Conservation (phyloP, 163 green algal genomes). For the Scenedesmus sp. region DNA sequence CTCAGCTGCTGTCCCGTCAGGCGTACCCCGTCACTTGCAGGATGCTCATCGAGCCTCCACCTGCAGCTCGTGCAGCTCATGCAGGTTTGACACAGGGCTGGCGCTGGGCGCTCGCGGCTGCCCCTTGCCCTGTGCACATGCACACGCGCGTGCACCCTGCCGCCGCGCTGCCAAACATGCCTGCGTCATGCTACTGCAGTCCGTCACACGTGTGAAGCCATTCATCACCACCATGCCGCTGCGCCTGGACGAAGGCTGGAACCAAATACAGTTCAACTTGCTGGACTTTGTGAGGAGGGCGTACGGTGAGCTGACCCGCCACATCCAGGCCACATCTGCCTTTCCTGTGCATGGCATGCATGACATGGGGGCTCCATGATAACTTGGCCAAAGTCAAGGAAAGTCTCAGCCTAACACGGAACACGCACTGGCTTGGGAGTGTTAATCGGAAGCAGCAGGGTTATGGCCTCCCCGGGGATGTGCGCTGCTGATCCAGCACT, state of each 20-base stretch:
- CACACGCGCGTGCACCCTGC: no score
- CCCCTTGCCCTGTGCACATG: background rate
- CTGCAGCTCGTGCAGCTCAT: background rate
- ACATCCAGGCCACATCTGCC: background rate
- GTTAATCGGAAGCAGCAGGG: no score
- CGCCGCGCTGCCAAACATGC: background rate
- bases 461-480: background rate
- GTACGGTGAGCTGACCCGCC: slow-evolving; percentile 78
- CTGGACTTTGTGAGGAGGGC: slow-evolving; percentile 95
- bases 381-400: no score
- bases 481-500: background rate
- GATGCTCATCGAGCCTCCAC: background rate
- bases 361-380: no score
- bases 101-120: background rate
- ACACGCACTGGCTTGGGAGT: no score
- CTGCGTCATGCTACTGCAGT: slow-evolving; percentile 72
- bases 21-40: background rate
- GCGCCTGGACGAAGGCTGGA: slow-evolving; percentile 98
- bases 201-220: slow-evolving; percentile 96
- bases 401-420: no score
- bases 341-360: background rate
- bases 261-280: slow-evolving; percentile 99
- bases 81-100: background rate
- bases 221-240: slow-evolving; percentile 99
- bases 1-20: background rate